These are phyloP conservation scores for Microcyclospora pomicola DNA, from an alignment of 2,329 filamentous ascomycete species.

Conservation along the genomic window DNA sequence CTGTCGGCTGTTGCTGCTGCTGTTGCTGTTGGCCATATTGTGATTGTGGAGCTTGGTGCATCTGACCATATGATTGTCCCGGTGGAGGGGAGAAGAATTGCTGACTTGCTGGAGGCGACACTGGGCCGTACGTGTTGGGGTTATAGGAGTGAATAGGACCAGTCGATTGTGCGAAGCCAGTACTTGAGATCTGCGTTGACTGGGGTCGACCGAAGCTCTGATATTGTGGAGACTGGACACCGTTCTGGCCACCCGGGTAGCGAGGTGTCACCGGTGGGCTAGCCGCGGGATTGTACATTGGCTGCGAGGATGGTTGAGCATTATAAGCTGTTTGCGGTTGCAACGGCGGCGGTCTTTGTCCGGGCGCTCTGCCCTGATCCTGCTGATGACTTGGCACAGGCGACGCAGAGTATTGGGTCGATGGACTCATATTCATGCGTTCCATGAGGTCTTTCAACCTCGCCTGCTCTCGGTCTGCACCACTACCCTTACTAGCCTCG, in stretches of 20 bases:
- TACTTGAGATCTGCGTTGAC: constrained; percentile 7
- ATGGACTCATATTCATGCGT: constrained; percentile 69
- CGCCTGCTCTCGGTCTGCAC: constrained; percentile 72
- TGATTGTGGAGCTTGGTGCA: constrained; percentile 25
- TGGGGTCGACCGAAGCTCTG: constrained; percentile 10
- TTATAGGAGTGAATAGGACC: constrained; percentile 25
- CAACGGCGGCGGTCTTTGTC: constrained; percentile 28
- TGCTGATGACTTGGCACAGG: constrained; percentile 19
- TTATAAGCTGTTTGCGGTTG: constrained; percentile 17
- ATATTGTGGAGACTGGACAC: constrained; percentile 17
- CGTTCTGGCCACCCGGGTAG: constrained; percentile 22
- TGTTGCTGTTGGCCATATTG: constrained; percentile 49
- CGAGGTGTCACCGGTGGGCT: constrained; percentile 34
- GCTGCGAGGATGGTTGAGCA: constrained; percentile 19
- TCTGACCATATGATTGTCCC: constrained; percentile 14
- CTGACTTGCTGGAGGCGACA: constrained; percentile 45
- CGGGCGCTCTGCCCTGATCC: constrained; percentile 4
- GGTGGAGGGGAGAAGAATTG: constrained; percentile 37
- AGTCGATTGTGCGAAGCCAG: constrained; percentile 4
- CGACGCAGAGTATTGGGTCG: constrained; percentile 28
- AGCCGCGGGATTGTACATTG: constrained; percentile 39
- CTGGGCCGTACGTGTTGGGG: constrained; percentile 31
- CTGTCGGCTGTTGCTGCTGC: constrained; percentile 24
- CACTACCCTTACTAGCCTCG: constrained; percentile 57
- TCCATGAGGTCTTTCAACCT: constrained; percentile 85